These are phyloP conservation scores for Stephanodiscus minutulus DNA, from an alignment of 108 stramenopile genomes.

Conservation along the genomic window DNA sequence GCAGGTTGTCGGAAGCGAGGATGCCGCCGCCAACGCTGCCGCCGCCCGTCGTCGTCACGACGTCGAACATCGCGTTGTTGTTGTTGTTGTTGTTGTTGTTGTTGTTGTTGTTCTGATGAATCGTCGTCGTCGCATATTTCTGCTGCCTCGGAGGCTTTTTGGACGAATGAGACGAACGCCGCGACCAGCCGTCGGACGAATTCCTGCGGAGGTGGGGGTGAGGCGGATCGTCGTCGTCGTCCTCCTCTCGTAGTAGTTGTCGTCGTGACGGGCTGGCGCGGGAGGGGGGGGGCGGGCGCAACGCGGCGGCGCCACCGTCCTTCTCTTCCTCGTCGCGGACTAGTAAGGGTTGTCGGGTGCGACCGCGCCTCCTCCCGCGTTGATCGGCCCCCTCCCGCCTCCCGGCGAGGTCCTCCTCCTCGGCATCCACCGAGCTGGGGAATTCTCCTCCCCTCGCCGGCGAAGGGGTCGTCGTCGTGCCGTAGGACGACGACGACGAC, in stretches of 20 bases:
- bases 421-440: neutral
- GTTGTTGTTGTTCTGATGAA: too few relatives aligned
- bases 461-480: neutral
- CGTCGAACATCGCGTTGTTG: neutral
- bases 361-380: neutral
- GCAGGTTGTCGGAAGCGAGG: neutral
- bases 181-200: neutral
- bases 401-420: neutral
- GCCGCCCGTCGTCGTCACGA: neutral
- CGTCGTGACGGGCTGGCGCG: too few relatives aligned
- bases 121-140: neutral
- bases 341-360: neutral
- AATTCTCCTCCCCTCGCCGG: neutral
- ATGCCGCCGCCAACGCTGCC: neutral
- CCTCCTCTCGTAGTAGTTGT: too few relatives aligned
- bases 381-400: too few relatives aligned
- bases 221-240: neutral
- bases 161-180: neutral
- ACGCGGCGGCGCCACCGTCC: neutral
- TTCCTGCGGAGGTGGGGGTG: neutral
- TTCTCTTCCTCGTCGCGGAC: neutral
- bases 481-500: conserved; percentile 3
- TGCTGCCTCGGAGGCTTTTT: neutral
- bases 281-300: neutral
- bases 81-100: too few relatives aligned